Percentiles rank a stretch among this genome's conserved stretches.
Evolutionary conservation across 306 rosid species (phyloP).

Genomic region (Alnus glutinosa): DNA sequence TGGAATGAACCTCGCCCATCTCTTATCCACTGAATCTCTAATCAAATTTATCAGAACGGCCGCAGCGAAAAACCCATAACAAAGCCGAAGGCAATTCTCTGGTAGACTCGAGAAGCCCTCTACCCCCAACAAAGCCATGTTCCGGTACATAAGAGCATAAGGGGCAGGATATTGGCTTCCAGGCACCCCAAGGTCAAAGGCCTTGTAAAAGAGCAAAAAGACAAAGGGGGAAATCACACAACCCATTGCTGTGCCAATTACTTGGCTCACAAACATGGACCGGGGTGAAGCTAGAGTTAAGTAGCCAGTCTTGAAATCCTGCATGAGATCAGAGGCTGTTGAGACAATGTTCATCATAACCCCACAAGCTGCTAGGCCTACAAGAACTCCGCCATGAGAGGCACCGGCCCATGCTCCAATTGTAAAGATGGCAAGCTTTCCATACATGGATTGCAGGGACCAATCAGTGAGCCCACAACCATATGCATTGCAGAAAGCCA

Average conservation of each 20-base stretch:
- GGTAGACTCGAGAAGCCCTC: slow-evolving; percentile 18
- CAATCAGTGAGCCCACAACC: neutral
- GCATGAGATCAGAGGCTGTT: slow-evolving; percentile 12
- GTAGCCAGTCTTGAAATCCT: slow-evolving; percentile 17
- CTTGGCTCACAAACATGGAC: slow-evolving; percentile 19
- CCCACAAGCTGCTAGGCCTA: slow-evolving; percentile 22
- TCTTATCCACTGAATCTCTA: slow-evolving; percentile 6
- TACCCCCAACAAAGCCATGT: slow-evolving; percentile 5
- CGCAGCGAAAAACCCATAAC: slow-evolving; percentile 8
- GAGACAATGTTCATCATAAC: slow-evolving; percentile 26
- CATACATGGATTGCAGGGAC: slow-evolving; percentile 17
- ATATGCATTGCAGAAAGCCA: no score
- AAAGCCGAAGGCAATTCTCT: slow-evolving; percentile 13
- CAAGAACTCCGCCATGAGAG: slow-evolving; percentile 9
- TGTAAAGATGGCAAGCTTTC: slow-evolving; percentile 15
- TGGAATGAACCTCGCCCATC: neutral
- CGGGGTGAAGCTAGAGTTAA: slow-evolving; percentile 14
- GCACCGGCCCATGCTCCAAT: slow-evolving; percentile 19
- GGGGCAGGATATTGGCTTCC: slow-evolving; percentile 6
- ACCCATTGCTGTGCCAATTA: slow-evolving; percentile 22
- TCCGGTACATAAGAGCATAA: neutral
- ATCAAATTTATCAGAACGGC: slow-evolving; percentile 8
- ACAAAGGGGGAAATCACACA: slow-evolving; percentile 14
- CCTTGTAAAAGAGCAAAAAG: slow-evolving; percentile 21
- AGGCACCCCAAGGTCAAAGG: slow-evolving; percentile 1